Evolutionary conservation across 345 rosid species (phyloP), one percentile per base, ranked within the genome.

Genomic region (Pelargonium nanum): DNA sequence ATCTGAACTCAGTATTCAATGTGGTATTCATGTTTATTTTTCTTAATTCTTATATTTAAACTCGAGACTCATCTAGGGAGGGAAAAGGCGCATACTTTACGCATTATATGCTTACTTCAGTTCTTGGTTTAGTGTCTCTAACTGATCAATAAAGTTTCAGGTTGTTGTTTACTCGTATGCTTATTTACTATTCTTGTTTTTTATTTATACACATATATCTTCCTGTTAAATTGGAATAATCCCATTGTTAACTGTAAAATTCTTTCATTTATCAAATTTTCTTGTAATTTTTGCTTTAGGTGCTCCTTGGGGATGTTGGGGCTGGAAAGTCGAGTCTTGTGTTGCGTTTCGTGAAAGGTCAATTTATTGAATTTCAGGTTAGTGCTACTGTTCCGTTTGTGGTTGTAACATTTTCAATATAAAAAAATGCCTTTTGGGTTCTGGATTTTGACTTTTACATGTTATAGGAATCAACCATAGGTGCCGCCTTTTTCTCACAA

Each of bases 401-500:
- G 48, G 48, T 40, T 40, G 48, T 2, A 40, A 40, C 48, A 12
- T 40, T 40, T 17, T 40, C 48, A 40, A 40, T 40, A 9, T 15
- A 12, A 40, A 9, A 9, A 5, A 34, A 5, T 34, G 6, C 12
- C 7, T 8, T 22, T 60, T 57, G 2, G 2, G 58, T 10, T 6
- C 58, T 22, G 21, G 58, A 23, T 51, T 24, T 25, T 50, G 26
- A 40, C 48, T 73, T 20, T 22, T 59, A 13, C 53, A 24, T 66
- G 19, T 60, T 73, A 22, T 72, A 93, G 99, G 99, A 93, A 83
- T 93, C 97, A 70, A 93, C 96, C 22, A 93, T 93, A 0, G 96
- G 99, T 25, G 99, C 99, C 45, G 99, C 96, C 19, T 89, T 93
- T 64, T 93, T 93, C 76, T 87, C 97, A 24, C 99, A 93, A 74